Percentiles rank a stretch among this genome's conserved stretches.
These are phyloP conservation scores for Colletotrichum orchidophilum DNA, from an alignment of 2,329 filamentous ascomycete genomes.

Conservation along the genomic window DNA sequence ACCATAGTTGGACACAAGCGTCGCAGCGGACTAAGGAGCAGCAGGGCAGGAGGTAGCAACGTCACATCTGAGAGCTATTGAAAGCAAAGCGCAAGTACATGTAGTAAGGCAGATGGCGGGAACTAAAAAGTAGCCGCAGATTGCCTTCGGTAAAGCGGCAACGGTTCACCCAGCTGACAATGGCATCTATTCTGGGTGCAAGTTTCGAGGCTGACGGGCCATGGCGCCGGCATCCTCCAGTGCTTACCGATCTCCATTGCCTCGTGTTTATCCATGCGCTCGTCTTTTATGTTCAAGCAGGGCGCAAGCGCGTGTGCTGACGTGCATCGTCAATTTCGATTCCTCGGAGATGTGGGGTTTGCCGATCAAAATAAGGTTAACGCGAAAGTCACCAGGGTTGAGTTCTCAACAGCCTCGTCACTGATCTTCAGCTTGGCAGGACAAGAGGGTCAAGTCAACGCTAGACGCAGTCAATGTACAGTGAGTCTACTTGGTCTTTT, in stretches of 20 bases:
- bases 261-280: too few species aligned
- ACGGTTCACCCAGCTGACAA: background rate
- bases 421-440: too few species aligned
- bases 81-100: background rate
- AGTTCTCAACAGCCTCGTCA: too few species aligned
- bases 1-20: background rate
- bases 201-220: background rate
- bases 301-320: background rate
- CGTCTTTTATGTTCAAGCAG: background rate
- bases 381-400: background rate
- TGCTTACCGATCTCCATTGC: background rate
- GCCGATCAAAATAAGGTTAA: background rate
- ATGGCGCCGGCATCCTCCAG: background rate
- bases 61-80: background rate
- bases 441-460: background rate
- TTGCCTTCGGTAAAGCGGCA: background rate
- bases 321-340: background rate
- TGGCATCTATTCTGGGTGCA: background rate
- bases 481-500: too few species aligned
- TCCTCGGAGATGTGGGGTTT: background rate
- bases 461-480: too few species aligned
- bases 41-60: background rate
- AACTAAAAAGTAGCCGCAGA: too few species aligned
- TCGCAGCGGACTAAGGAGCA: background rate
- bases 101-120: background rate